Base-by-base conservation (phyloP, 371 early-diverging fungal species). In the Mortierella polycephala region DNA sequence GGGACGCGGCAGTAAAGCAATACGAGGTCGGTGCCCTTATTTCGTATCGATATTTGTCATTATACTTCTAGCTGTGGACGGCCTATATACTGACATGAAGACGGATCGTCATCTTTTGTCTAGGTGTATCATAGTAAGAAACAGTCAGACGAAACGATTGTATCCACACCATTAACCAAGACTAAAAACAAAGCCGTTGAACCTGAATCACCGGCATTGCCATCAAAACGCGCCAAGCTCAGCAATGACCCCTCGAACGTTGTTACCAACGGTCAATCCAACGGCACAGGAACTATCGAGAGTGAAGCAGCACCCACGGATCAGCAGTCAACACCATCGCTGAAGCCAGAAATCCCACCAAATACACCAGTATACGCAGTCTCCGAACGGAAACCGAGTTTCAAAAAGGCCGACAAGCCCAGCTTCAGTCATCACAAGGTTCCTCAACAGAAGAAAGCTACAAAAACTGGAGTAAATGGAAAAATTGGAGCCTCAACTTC, bases 1-100 rank as follows among this genome's bases (percentile, higher is more conserved):
- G 90, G 90, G 89, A 90, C 62, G 71, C 73, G 16, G 87, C 89
- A 5, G 82, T 88, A 8, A 82, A 82, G 60, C 83, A 88, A 62
- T 90, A 85, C 55, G 82, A 86, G 72, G 83, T 75, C 1, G 47
- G 5, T 5, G n/a, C n/a, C 47, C 47, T n/a, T 47, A 10, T n/a
- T 51, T 51, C 14, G n/a, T 51, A 30, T 30, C 51, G n/a, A 16
- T 1, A n/a, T n/a, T 16, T 18, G 47, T 14, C 47, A 47, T 14
- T 47, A 16, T 7, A 14, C 5, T 47, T 2, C 47, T 14, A 11
- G 18, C 39, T 60, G 46, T 23, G 45, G 42, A 45, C 30, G 45
- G n/a, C 13, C 9, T 30, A 50, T 14, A 30, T n/a, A 20, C 12
- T 7, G 18, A 41, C n/a, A 47, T 50, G 47, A n/a, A 60, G 23